Evolutionary conservation across 1,139 yeast genomes (phyloP).

Genomic region (Diutina scorzettiae): DNA sequence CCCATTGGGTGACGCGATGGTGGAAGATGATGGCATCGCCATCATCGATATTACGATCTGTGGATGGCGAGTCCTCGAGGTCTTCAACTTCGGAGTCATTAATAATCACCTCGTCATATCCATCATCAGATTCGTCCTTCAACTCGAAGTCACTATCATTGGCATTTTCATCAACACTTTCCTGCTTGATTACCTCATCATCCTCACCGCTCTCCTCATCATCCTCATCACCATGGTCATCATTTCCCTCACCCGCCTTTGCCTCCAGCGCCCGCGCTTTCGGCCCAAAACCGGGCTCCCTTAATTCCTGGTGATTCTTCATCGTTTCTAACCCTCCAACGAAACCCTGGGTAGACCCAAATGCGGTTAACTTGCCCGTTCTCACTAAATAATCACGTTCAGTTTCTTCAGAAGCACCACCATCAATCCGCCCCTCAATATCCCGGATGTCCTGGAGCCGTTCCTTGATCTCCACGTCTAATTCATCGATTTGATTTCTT

Average conservation of each 20-base stretch:
- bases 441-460: slow-evolving; percentile 52
- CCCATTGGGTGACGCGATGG: background rate
- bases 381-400: slow-evolving; percentile 72
- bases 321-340: slow-evolving; percentile 12
- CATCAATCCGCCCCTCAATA: slow-evolving; percentile 22
- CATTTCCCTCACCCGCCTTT: background rate
- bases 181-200: slow-evolving; percentile 9
- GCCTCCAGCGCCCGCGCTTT: background rate
- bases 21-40: background rate
- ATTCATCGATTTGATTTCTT: slow-evolving; percentile 40
- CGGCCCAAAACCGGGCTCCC: background rate
- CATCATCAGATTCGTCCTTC: no score
- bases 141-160: slow-evolving; percentile 9
- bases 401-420: slow-evolving; percentile 29
- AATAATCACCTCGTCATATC: background rate
- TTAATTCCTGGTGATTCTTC: background rate
- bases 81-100: slow-evolving; percentile 10
- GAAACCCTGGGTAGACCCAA: slow-evolving; percentile 60
- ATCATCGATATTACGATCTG: slow-evolving; percentile 5
- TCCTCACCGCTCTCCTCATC: background rate
- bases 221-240: background rate
- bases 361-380: slow-evolving; percentile 91
- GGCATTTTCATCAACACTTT: slow-evolving; percentile 14
- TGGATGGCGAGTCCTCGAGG: slow-evolving; percentile 5
- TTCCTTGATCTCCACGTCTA: slow-evolving; percentile 39